A percentile compares a stretch with the other conserved stretches of the same genome.
Evolutionary conservation across 768 basidiomycete genomes (phyloP).

Genomic region (Tricholoma sp.): DNA sequence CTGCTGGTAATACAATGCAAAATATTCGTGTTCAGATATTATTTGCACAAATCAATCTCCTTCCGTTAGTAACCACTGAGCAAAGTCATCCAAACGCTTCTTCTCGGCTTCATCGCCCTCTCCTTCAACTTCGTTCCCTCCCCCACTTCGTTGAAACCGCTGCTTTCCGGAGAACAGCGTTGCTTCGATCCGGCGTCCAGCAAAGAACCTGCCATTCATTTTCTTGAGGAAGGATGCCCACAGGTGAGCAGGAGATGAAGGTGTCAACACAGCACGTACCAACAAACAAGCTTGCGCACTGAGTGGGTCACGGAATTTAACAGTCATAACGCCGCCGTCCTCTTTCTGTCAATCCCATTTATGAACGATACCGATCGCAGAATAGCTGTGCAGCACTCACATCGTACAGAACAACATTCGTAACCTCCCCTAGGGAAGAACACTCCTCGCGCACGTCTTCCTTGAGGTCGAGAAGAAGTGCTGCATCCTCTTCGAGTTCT

Average conservation of each 20-base stretch:
- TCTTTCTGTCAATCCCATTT: constrained; percentile 59
- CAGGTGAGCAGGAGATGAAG: not conserved
- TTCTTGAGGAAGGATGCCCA: constrained; percentile 42
- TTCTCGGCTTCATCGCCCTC: constrained; percentile 74
- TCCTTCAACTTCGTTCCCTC: constrained; percentile 55
- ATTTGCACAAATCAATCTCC: constrained; percentile 47
- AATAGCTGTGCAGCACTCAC: constrained; percentile 42
- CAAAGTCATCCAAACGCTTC: constrained; percentile 83
- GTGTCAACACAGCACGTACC: constrained; percentile 38
- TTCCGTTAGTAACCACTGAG: constrained; percentile 80
- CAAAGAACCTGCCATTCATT: constrained; percentile 94
- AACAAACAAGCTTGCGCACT: constrained; percentile 90
- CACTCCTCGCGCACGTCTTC: constrained; percentile 97
- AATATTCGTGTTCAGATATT: constrained; percentile 5
- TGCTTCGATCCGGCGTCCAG: constrained; percentile 78
- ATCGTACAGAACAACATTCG: constrained; percentile 92
- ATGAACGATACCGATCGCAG: not conserved
- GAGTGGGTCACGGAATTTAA: constrained; percentile 91
- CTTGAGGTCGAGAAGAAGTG: constrained; percentile 86
- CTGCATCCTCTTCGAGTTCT: constrained; percentile 81
- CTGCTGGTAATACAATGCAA: constrained; percentile 50
- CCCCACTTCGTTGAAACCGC: constrained; percentile 72
- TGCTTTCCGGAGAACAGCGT: constrained; percentile 78
- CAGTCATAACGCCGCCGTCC: constrained; percentile 88
- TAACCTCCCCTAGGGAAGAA: constrained; percentile 85